Evolutionary conservation across 2,329 filamentous ascomycete species (phyloP), one percentile per base, ranked within the genome.

Genomic region (Aspergillus sp.): DNA sequence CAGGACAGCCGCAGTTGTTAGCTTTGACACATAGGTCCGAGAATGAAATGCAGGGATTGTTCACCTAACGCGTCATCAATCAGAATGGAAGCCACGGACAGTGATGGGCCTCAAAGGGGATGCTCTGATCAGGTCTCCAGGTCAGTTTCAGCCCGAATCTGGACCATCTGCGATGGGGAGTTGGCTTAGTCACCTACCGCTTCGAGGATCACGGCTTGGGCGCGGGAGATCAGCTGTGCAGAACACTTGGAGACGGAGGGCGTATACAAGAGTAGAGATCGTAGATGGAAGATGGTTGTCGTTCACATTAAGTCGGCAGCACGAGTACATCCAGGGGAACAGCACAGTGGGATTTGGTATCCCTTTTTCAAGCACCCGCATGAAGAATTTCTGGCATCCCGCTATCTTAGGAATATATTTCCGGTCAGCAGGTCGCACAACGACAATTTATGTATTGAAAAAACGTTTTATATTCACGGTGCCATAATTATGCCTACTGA

Each of bases 121-220:
- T 48, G 55, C 61, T 53, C 58, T 56, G 53, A 59, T 54, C 13
- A 36, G 26, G 12, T 59, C 44, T 32, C 38, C 50, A 53, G 42
- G 50, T 18, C 30, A 38, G 47, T 36, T 47, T 48, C 51, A 54
- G 51, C 51, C 43, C 43, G 38, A 48, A 52, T 48, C 58, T 48
- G 48, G 53, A 48, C 45, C 26, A 13, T 43, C 45, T 47, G 24
- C 47, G 45, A 49, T 42, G 50, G 58, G 43, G 39, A 8, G 15
- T 30, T 30, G 42, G 20, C 45, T 63, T 58, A 61, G 61, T 63
- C 61, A 63, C 45, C 60, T 55, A 45, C 38, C 47, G 41, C 20
- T 26, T 47, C 48, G 55, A 50, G 41, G 41, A 53, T 54, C 53
- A 56, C 55, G 50, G 56, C 38, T 47, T 15, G 12, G 22, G 54